Evolutionary conservation across 306 rosid species (phyloP).

Genomic region (Lupinus albus): DNA sequence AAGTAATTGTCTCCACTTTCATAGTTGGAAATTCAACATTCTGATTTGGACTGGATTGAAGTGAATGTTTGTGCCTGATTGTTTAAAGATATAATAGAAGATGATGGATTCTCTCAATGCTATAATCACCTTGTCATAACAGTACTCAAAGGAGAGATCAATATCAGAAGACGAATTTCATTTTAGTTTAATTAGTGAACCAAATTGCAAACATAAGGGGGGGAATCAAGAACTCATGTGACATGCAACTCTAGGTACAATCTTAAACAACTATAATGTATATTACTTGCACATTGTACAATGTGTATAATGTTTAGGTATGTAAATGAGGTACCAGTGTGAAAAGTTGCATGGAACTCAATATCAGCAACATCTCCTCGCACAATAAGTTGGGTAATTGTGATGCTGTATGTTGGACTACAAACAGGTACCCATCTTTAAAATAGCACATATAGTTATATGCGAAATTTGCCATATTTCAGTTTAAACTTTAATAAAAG

Average conservation of each 20-base stretch:
- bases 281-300: slow-evolving; percentile 57
- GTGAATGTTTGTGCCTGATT: slow-evolving; percentile 39
- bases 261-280: slow-evolving; percentile 11
- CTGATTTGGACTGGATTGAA: slow-evolving; percentile 55
- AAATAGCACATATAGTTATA: slow-evolving; percentile 39
- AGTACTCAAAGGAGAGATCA: slow-evolving; percentile 74
- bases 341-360: slow-evolving; percentile 69
- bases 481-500: too few relatives aligned
- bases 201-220: slow-evolving; percentile 59
- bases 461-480: too few relatives aligned
- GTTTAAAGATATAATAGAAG: slow-evolving; percentile 3
- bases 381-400: slow-evolving; percentile 64
- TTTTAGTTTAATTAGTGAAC: slow-evolving; percentile 42
- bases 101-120: slow-evolving; percentile 6
- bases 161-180: slow-evolving; percentile 35
- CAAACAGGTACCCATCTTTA: slow-evolving; percentile 34
- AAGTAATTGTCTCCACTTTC: slow-evolving; percentile 66
- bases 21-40: slow-evolving; percentile 36
- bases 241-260: slow-evolving; percentile 28
- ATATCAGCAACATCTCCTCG: slow-evolving; percentile 49
- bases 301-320: slow-evolving; percentile 68
- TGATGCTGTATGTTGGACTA: slow-evolving; percentile 77
- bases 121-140: slow-evolving; percentile 65
- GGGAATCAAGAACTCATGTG: slow-evolving; percentile 1
- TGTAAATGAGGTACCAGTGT: slow-evolving; percentile 91